Evolutionary conservation across 2,329 filamentous ascomycete genomes (phyloP).

Genomic region (Xylaria sp.): DNA sequence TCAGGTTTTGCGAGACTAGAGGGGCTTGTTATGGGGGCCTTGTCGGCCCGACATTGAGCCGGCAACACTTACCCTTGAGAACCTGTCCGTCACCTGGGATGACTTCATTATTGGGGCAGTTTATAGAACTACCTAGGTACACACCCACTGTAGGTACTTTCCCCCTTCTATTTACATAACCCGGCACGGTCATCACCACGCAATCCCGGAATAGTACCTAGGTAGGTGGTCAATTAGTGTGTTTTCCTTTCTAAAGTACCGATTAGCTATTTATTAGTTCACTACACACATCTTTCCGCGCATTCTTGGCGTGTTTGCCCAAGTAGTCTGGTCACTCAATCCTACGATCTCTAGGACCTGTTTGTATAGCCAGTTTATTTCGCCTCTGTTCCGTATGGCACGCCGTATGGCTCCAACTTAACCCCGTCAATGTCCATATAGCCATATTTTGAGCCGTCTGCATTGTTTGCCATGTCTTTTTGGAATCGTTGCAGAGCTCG

Average conservation of each 20-base stretch:
- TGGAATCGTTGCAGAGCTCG: slow-evolving; percentile 41
- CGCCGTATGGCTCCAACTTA: slow-evolving; percentile 43
- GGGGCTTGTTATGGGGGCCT: slow-evolving; percentile 7
- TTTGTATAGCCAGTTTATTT: background rate
- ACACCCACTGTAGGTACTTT: too few species aligned
- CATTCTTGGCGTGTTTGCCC: background rate
- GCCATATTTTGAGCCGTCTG: slow-evolving; percentile 41
- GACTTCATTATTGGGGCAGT: too few species aligned
- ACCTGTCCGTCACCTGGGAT: too few species aligned
- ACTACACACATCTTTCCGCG: background rate
- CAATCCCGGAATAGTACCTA: too few species aligned
- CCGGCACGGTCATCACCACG: too few species aligned
- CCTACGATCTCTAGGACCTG: background rate
- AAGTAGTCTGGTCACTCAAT: background rate
- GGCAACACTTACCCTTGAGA: background rate
- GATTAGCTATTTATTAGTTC: background rate
- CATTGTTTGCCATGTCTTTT: slow-evolving; percentile 40
- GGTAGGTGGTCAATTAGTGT: too few species aligned
- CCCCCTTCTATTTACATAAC: too few species aligned
- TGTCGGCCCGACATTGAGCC: slow-evolving; percentile 22
- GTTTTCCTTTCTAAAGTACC: background rate
- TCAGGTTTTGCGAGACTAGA: slow-evolving; percentile 8
- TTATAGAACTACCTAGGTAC: too few species aligned
- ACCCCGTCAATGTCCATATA: slow-evolving; percentile 42
- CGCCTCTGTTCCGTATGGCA: slow-evolving; percentile 27